Evolutionary conservation across 257 asterid genomes (phyloP).

Genomic region (Solanum microdontum): DNA sequence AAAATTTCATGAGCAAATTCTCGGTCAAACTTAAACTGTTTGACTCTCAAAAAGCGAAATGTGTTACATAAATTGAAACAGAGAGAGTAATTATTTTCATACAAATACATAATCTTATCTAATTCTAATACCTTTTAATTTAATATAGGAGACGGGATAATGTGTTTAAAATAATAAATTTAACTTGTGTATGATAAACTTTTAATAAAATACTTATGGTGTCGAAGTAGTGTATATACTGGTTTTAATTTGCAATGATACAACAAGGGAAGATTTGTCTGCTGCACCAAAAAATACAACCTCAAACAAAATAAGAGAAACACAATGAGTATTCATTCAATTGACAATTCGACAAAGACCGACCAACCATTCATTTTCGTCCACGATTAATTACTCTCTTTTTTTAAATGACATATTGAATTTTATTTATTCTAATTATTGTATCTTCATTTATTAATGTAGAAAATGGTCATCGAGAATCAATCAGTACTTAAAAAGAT

Average conservation of each 20-base stretch:
- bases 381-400: neutral
- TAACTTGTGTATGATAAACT: neutral
- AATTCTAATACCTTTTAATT: neutral
- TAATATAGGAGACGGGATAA: neutral
- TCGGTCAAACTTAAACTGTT: too few species aligned
- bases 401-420: neutral
- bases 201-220: neutral
- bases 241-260: neutral
- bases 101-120: neutral
- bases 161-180: too few species aligned
- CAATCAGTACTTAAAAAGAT: neutral
- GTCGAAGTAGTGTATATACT: neutral
- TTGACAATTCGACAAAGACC: neutral
- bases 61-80: too few species aligned
- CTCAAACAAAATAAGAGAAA: neutral
- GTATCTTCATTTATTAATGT: neutral
- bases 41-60: too few species aligned
- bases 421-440: neutral
- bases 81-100: neutral
- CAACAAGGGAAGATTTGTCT: neutral
- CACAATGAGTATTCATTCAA: constrained; percentile 2
- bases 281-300: neutral
- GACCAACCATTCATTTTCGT: neutral
- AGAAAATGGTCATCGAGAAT: neutral
- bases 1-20: too few species aligned